Percentiles rank a stretch among this genome's conserved stretches.
phyloP scores from a whole-genome alignment of 1,139 yeast genomes.

The Pichia sp. region DNA sequence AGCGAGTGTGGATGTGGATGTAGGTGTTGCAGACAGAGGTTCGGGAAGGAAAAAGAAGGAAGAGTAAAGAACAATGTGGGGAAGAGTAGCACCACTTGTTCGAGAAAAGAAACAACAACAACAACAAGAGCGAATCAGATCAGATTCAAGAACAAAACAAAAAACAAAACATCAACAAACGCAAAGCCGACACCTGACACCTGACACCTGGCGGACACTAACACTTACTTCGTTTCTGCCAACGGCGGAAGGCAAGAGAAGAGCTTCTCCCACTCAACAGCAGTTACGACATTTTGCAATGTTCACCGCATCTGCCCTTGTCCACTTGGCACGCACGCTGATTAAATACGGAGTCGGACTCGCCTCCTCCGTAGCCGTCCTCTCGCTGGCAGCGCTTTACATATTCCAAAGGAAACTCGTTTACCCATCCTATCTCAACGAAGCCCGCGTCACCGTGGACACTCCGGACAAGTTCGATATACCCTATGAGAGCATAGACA shows the following conservation, averaged over 20 bases:
- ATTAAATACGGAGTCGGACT: background rate
- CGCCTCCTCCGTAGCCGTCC: constrained; percentile 15
- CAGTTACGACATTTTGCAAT: too few species aligned
- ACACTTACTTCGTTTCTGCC: too few species aligned
- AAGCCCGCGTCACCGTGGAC: constrained; percentile 68
- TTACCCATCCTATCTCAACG: constrained; percentile 77
- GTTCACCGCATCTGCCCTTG: background rate
- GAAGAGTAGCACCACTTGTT: too few species aligned
- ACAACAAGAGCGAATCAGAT: too few species aligned
- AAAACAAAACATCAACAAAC: background rate
- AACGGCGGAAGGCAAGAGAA: too few species aligned
- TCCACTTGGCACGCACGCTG: background rate
- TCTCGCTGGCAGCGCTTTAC: constrained; percentile 52
- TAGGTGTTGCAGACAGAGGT: too few species aligned
- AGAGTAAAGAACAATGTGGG: background rate
- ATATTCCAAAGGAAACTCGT: constrained; percentile 61
- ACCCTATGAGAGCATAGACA: constrained; percentile 55
- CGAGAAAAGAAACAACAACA: too few species aligned
- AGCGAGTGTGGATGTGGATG: background rate
- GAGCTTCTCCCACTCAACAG: too few species aligned
- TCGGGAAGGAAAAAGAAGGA: background rate
- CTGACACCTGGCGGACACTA: background rate
- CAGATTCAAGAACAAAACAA: background rate
- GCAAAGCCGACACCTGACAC: background rate
- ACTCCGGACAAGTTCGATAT: constrained; percentile 70